Evolutionary conservation across 2,329 filamentous ascomycete genomes (phyloP).

Genomic region (Aureobasidium sp.): DNA sequence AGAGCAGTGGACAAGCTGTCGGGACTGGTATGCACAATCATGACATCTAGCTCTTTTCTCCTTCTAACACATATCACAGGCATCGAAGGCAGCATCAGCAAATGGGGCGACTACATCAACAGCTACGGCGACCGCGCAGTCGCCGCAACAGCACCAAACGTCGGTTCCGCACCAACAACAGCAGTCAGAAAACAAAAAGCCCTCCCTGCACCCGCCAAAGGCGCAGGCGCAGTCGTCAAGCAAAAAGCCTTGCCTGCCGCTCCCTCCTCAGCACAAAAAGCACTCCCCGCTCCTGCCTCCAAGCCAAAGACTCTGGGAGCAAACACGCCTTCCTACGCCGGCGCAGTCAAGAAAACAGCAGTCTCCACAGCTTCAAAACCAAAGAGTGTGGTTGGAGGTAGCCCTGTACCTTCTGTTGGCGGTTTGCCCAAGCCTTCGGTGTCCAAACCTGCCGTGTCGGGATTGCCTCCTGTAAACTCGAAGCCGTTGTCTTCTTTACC

Average conservation of each 20-base stretch:
- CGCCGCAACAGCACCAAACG: conserved; percentile 25
- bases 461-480: not conserved
- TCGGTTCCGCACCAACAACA: conserved; percentile 17
- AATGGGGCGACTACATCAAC: conserved; percentile 29
- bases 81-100: conserved; percentile 27
- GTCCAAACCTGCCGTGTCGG: not conserved
- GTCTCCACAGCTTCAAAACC: not conserved
- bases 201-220: conserved; percentile 14
- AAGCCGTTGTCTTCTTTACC: not conserved
- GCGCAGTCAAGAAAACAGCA: not conserved
- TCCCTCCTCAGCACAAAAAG: conserved; percentile 12
- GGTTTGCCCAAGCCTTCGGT: not conserved
- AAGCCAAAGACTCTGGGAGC: conserved; percentile 15
- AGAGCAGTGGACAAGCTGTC: conserved; percentile 25
- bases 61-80: conserved; percentile 22
- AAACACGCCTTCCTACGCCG: conserved; percentile 2
- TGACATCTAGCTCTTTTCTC: not conserved
- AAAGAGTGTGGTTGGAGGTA: not conserved
- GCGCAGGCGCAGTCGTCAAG: conserved; percentile 12
- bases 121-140: conserved; percentile 26
- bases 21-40: conserved; percentile 23
- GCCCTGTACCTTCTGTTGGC: not conserved
- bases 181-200: conserved; percentile 15
- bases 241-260: conserved; percentile 12
- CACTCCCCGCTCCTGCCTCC: conserved; percentile 17